Evolutionary conservation across 2,329 filamentous ascomycete genomes (phyloP).

Genomic region (Chalaropsis ovoidea): DNA sequence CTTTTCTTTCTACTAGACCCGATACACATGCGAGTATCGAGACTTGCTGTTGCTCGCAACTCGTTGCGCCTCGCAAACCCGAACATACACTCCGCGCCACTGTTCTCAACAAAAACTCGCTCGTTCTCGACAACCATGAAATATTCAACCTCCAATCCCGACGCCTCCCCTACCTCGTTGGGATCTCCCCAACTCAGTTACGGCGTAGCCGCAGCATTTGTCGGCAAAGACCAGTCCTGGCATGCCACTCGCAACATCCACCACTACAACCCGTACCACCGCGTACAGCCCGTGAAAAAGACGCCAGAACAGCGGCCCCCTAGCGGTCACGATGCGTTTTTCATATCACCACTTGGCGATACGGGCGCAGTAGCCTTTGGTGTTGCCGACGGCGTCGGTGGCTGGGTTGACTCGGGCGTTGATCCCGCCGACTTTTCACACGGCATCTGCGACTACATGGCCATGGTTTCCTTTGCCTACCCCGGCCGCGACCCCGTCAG

Average conservation of each 20-base stretch:
- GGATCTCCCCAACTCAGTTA: slow-evolving; percentile 45
- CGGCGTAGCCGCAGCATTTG: slow-evolving; percentile 63
- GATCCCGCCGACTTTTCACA: slow-evolving; percentile 95
- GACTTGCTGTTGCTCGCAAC: slow-evolving; percentile 25
- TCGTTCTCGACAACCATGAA: slow-evolving; percentile 24
- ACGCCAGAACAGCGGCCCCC: slow-evolving; percentile 56
- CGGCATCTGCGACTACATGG: slow-evolving; percentile 88
- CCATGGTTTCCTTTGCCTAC: slow-evolving; percentile 53
- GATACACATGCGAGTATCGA: slow-evolving; percentile 26
- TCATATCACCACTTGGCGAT: slow-evolving; percentile 69
- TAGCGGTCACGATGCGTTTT: slow-evolving; percentile 93
- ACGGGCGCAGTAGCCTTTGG: slow-evolving; percentile 68
- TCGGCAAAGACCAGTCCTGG: slow-evolving; percentile 59
- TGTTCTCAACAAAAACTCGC: slow-evolving; percentile 13
- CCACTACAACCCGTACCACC: slow-evolving; percentile 58
- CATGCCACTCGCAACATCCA: slow-evolving; percentile 59
- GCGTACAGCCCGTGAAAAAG: slow-evolving; percentile 43
- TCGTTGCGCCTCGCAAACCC: slow-evolving; percentile 25
- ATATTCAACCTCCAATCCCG: slow-evolving; percentile 16
- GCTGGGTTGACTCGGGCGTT: slow-evolving; percentile 85
- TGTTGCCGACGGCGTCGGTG: slow-evolving; percentile 88
- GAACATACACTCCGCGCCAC: slow-evolving; percentile 1
- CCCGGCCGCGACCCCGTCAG: slow-evolving; percentile 48
- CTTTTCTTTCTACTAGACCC: slow-evolving; percentile 24
- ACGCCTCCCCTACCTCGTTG: slow-evolving; percentile 7